Evolutionary conservation across 2,329 filamentous ascomycete species (phyloP), one percentile per base, ranked within the genome.

Genomic region (Talaromyces sp.): DNA sequence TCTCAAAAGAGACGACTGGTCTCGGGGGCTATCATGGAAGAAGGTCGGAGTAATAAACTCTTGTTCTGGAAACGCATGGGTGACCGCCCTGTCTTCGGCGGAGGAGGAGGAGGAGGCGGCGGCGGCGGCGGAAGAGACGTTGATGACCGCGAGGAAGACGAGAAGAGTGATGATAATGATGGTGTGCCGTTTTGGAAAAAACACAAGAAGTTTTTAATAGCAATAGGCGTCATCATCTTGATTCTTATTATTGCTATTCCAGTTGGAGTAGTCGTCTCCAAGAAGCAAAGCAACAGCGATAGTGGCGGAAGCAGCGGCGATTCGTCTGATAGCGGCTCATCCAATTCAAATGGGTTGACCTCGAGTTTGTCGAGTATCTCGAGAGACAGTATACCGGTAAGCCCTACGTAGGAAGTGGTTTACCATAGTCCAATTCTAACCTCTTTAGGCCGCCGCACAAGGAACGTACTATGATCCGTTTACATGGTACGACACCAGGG

Each of bases 401-500:
- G 73, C 67, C n/a, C 59, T 19, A 14, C 26, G 27, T 21, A 26
- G 19, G 4, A 4, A 49, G 8, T 32, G 41, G n/a, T 35, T 29
- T 52, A 0, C 2, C 4, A 43, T 24, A 17, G 32, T 1, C 10
- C 31, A 14, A 29, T 24, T 50, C 64, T 68, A 57, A 70, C 53
- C 9, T 58, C 31, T 7, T 46, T 58, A 76, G 62, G 76, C 78
- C 60, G 81, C 81, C 63, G 92, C 86, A 68, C 86, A 85, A 73
- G 91, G 87, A 14, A 90, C 89, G 2, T 88, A 89, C 64, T 81
- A 96, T 21, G 93, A 99, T 70, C 95, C 95, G 0, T 96, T 91
- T 73, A 87, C 88, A 1, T 99, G 95, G 95, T 89, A 89, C 66
- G 89, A 96, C 67, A 97, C 93, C 0, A 84, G 82, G 0, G 91